Evolutionary conservation across 2,329 filamentous ascomycete genomes (phyloP).

Genomic region (Drechslera avenae): DNA sequence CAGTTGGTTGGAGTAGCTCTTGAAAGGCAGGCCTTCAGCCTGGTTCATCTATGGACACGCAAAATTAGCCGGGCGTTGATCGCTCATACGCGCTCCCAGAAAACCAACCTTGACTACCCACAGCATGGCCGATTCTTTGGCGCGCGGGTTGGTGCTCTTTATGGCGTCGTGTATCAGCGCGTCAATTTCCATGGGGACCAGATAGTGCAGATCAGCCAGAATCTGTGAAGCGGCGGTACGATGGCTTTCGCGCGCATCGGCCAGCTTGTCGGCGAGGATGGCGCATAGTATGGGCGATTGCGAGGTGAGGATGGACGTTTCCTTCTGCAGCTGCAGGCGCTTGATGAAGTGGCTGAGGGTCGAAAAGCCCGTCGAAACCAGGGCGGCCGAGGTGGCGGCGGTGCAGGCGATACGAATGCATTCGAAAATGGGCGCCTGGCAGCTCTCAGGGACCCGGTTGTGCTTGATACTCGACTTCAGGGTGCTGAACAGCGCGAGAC

Average conservation of each 20-base stretch:
- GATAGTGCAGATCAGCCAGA: slow-evolving; percentile 76
- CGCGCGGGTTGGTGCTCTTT: slow-evolving; percentile 77
- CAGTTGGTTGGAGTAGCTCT: slow-evolving; percentile 77
- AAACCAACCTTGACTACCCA: slow-evolving; percentile 75
- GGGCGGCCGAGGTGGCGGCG: slow-evolving; percentile 72
- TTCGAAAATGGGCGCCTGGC: slow-evolving; percentile 78
- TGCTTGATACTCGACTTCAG: slow-evolving; percentile 92
- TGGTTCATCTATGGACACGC: slow-evolving; percentile 70
- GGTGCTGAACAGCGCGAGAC: slow-evolving; percentile 62
- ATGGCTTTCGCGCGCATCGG: slow-evolving; percentile 86
- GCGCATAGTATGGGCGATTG: slow-evolving; percentile 74
- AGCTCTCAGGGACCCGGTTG: slow-evolving; percentile 79
- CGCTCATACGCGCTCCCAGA: slow-evolving; percentile 2
- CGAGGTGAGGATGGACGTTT: slow-evolving; percentile 70
- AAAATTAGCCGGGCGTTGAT: slow-evolving; percentile 14
- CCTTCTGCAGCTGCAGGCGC: slow-evolving; percentile 82
- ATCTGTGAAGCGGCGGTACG: slow-evolving; percentile 75
- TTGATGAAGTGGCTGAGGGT: slow-evolving; percentile 87
- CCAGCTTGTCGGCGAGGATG: slow-evolving; percentile 80
- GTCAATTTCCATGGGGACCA: slow-evolving; percentile 75
- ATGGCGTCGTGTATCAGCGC: slow-evolving; percentile 77
- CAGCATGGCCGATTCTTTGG: slow-evolving; percentile 82
- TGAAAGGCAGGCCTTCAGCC: slow-evolving; percentile 79
- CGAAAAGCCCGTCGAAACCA: slow-evolving; percentile 84
- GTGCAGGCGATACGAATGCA: slow-evolving; percentile 75